phyloP scores from a whole-genome alignment of 306 rosid species.

The Betula pendula region DNA sequence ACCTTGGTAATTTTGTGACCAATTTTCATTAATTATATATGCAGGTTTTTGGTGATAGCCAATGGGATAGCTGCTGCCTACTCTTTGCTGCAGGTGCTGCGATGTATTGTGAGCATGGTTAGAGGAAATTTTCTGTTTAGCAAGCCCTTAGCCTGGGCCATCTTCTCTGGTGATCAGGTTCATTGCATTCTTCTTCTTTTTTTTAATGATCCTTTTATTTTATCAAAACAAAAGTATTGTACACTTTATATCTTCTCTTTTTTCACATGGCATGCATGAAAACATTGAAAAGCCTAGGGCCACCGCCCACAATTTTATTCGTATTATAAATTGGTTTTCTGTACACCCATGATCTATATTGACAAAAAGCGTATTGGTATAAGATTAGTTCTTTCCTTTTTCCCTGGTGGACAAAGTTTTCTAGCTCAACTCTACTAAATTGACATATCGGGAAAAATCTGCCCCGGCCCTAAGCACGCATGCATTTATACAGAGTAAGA shows the following conservation, averaged over 20 bases:
- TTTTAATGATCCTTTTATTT: neutral
- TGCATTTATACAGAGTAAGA: too few relatives aligned
- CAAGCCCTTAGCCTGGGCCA: slow-evolving; percentile 84
- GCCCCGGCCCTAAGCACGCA: too few relatives aligned
- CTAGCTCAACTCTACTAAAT: too few relatives aligned
- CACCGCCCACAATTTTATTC: neutral
- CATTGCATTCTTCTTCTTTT: neutral
- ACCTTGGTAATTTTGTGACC: neutral
- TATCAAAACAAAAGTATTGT: neutral
- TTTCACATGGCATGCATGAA: neutral
- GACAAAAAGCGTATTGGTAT: neutral
- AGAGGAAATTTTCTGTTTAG: slow-evolving; percentile 63
- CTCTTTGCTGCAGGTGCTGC: slow-evolving; percentile 69
- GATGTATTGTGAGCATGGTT: slow-evolving; percentile 56
- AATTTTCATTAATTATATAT: slow-evolving; percentile 22
- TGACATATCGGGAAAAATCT: too few relatives aligned
- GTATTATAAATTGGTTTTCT: neutral
- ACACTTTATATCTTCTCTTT: neutral
- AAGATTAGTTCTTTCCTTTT: too few relatives aligned
- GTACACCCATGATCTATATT: neutral
- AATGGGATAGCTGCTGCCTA: slow-evolving; percentile 72
- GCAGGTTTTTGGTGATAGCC: slow-evolving; percentile 71
- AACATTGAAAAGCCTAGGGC: neutral
- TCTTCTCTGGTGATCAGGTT: slow-evolving; percentile 91
- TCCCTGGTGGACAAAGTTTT: too few relatives aligned